Evolutionary conservation across 345 rosid species (phyloP).

Genomic region (Geranium brycei): DNA sequence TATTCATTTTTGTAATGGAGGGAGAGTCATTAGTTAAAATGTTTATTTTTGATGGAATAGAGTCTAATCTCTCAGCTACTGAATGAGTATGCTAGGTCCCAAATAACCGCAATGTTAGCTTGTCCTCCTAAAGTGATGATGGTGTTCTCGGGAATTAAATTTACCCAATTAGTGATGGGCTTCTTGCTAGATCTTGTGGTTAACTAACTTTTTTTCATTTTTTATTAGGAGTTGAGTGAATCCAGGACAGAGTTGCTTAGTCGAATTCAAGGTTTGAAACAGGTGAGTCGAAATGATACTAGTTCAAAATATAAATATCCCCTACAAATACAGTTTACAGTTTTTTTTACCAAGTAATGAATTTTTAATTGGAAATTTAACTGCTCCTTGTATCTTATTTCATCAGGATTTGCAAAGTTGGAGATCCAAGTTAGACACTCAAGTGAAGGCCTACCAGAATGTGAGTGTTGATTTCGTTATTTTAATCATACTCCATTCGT

Average conservation of each 20-base stretch:
- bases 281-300: constrained; percentile 22
- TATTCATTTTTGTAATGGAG: too few relatives aligned
- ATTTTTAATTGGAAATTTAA: neutral
- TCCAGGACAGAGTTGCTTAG: constrained; percentile 73
- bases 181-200: neutral
- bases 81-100: too few relatives aligned
- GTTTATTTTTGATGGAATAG: too few relatives aligned
- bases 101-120: too few relatives aligned
- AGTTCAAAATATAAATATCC: neutral
- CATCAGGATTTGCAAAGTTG: constrained; percentile 80
- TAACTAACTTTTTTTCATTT: neutral
- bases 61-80: too few relatives aligned
- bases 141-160: neutral
- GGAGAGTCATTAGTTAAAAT: too few relatives aligned
- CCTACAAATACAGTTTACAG: neutral
- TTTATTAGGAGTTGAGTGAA: constrained; percentile 59
- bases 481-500: too few relatives aligned
- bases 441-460: constrained; percentile 73
- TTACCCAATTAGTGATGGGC: neutral
- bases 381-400: neutral
- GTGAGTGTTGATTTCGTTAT: constrained; percentile 22
- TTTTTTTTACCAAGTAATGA: neutral
- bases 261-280: constrained; percentile 79
- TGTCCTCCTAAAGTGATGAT: too few relatives aligned
- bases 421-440: constrained; percentile 86